phyloP scores from a whole-genome alignment of 139 green algal genomes.

The Dunaliella primolecta region DNA sequence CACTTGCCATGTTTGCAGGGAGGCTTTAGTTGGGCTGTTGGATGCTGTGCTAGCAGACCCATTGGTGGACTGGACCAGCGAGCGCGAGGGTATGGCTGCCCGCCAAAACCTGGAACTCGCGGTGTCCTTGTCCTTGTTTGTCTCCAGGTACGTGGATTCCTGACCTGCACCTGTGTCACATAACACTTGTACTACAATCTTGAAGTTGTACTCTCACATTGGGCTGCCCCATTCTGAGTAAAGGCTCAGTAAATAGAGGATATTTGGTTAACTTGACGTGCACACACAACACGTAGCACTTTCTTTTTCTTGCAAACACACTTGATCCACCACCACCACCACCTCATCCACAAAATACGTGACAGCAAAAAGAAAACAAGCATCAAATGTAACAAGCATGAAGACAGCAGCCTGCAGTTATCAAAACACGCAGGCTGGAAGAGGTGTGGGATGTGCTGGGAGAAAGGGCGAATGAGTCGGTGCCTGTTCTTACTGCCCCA shows the following conservation, averaged over 20 bases:
- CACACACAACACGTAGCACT: not conserved
- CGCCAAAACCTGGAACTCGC: conserved; percentile 54
- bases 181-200: not conserved
- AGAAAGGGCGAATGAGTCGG: not conserved
- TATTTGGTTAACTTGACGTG: not conserved
- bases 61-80: conserved; percentile 63
- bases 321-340: not conserved
- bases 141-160: conserved; percentile 24
- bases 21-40: conserved; percentile 68
- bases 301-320: not conserved
- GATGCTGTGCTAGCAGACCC: conserved; percentile 65
- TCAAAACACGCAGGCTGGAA: too few species aligned
- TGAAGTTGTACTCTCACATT: too few species aligned
- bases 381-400: too few species aligned
- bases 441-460: not conserved
- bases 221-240: not conserved
- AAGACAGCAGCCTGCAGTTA: too few species aligned
- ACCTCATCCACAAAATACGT: too few species aligned
- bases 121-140: conserved; percentile 54
- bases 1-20: too few species aligned
- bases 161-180: not conserved
- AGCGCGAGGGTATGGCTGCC: conserved; percentile 35
- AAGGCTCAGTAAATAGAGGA: not conserved
- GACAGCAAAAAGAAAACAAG: too few species aligned
- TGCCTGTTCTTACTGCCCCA: not conserved